Evolutionary conservation across 1,139 yeast species (phyloP).

Genomic region (Spathaspora jeffriesii): DNA sequence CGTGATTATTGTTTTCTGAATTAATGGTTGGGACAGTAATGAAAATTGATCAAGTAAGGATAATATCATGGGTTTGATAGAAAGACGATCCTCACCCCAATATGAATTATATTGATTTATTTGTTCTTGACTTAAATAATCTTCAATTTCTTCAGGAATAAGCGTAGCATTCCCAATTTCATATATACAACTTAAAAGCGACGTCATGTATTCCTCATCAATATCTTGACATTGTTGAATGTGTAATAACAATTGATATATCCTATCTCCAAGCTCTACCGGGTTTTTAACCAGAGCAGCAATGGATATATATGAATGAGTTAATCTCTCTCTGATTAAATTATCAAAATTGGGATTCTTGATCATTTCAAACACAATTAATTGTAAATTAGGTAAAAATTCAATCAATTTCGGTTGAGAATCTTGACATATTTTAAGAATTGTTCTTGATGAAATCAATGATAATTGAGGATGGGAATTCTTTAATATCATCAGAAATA

Average conservation of each 20-base stretch:
- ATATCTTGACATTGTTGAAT: constrained; percentile 14
- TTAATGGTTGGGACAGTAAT: constrained; percentile 31
- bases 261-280: constrained; percentile 21
- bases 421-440: constrained; percentile 60
- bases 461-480: constrained; percentile 25
- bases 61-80: constrained; percentile 40
- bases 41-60: constrained; percentile 44
- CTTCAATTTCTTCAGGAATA: constrained; percentile 57
- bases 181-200: constrained; percentile 60
- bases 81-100: constrained; percentile 44
- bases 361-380: constrained; percentile 53
- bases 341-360: constrained; percentile 44
- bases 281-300: constrained; percentile 55
- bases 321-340: constrained; percentile 60
- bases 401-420: constrained; percentile 49
- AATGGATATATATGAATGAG: constrained; percentile 62
- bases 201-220: constrained; percentile 44
- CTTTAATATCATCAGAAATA: constrained; percentile 33
- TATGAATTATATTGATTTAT: constrained; percentile 24
- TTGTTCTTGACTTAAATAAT: constrained; percentile 31
- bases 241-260: constrained; percentile 20
- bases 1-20: constrained; percentile 40
- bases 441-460: constrained; percentile 55
- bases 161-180: constrained; percentile 71
- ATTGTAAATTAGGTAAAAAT: constrained; percentile 54